Conservation (phyloP, 306 rosid genomes). For the Calophaca sinica region DNA sequence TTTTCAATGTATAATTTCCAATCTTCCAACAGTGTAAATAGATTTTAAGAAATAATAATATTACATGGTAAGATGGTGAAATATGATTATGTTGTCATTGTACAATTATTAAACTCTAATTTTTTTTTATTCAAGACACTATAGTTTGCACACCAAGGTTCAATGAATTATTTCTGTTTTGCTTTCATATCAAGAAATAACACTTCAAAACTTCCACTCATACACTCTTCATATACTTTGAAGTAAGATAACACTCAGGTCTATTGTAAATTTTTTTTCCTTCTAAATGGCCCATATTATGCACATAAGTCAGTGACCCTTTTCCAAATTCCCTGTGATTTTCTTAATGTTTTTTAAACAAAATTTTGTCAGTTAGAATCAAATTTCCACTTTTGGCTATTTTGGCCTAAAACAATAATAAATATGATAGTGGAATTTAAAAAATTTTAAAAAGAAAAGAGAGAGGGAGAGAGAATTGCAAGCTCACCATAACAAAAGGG, state of each 20-base stretch:
- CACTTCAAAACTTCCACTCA: slow-evolving; percentile 16
- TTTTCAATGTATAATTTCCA: background rate
- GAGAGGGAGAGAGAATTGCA: background rate
- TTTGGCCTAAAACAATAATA: background rate
- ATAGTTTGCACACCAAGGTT: slow-evolving; percentile 1
- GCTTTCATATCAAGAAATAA: slow-evolving; percentile 2
- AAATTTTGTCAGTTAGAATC: slow-evolving; percentile 4
- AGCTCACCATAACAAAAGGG: slow-evolving; percentile 75
- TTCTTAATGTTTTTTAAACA: background rate
- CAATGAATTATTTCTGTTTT: slow-evolving; percentile 1
- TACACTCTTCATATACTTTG: background rate
- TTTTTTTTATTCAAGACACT: slow-evolving; percentile 17
- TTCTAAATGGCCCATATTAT: background rate
- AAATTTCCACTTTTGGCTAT: slow-evolving; percentile 1
- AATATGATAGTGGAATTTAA: background rate
- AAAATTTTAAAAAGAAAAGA: background rate
- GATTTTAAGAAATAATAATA: background rate
- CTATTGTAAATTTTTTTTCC: background rate
- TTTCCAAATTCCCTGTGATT: background rate
- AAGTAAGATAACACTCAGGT: background rate
- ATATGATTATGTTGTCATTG: background rate
- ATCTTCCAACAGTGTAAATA: background rate
- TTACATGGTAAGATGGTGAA: background rate
- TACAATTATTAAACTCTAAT: too few species aligned
- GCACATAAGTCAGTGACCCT: background rate